Evolutionary conservation across 2,329 filamentous ascomycete species (phyloP).

Genomic region (Colletotrichum agaves): DNA sequence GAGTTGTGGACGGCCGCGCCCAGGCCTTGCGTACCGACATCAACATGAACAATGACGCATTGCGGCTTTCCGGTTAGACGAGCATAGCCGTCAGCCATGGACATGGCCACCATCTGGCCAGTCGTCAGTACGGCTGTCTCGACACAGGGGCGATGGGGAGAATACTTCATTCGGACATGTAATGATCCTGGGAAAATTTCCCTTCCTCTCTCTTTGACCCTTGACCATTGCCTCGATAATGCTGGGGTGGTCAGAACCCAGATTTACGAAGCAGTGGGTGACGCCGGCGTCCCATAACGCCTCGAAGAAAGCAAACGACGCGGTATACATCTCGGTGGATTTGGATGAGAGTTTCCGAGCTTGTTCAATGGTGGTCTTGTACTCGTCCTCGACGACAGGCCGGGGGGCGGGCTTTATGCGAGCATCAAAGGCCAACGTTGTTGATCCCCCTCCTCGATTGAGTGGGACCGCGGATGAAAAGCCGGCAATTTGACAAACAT

Average conservation of each 20-base stretch:
- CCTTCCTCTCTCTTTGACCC: conserved; percentile 71
- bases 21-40: conserved; percentile 79
- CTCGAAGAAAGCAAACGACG: conserved; percentile 86
- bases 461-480: conserved; percentile 31
- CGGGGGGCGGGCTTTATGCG: conserved; percentile 24
- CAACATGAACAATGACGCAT: conserved; percentile 78
- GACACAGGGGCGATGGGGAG: background rate
- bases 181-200: conserved; percentile 73
- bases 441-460: conserved; percentile 22
- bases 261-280: conserved; percentile 69
- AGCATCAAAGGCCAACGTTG: conserved; percentile 15
- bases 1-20: conserved; percentile 80
- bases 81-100: conserved; percentile 80
- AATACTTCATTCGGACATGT: conserved; percentile 78
- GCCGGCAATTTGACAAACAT: conserved; percentile 23
- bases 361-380: conserved; percentile 27
- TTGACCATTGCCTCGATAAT: conserved; percentile 81
- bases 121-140: background rate
- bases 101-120: conserved; percentile 77
- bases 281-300: conserved; percentile 77
- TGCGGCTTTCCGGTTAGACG: conserved; percentile 74
- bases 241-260: conserved; percentile 73
- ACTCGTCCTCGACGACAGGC: conserved; percentile 15
- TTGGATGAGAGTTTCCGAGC: conserved; percentile 26
- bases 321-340: conserved; percentile 68